Conservation (phyloP, 768 basidiomycete species). For the Panaeolus cyanescens region DNA sequence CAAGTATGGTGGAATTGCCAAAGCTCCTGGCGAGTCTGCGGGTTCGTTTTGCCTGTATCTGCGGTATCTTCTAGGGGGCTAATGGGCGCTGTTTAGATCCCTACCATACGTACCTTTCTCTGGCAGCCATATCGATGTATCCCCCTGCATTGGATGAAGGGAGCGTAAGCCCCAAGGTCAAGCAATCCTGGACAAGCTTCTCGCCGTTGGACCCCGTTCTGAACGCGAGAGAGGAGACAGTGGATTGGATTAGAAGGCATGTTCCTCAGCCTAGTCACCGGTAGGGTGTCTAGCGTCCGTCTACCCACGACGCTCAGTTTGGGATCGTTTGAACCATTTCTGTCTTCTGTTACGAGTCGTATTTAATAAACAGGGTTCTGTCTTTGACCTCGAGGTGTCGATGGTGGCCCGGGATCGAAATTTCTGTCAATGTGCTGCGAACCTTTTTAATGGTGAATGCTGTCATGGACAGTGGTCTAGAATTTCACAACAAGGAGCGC, state of each 20-base stretch:
- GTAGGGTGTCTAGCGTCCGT: neutral
- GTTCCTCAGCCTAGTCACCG: constrained; percentile 37
- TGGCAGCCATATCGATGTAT: constrained; percentile 79
- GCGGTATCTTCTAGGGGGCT: neutral
- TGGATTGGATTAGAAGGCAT: constrained; percentile 64
- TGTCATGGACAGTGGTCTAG: no score
- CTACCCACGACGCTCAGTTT: neutral
- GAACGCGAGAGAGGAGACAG: constrained; percentile 70
- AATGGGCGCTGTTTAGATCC: constrained; percentile 59
- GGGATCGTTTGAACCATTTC: neutral
- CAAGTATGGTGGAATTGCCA: constrained; percentile 86
- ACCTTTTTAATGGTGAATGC: neutral
- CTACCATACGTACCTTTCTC: constrained; percentile 90
- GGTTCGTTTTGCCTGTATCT: constrained; percentile 46
- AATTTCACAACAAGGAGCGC: neutral
- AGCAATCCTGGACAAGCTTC: constrained; percentile 53
- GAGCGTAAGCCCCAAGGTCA: constrained; percentile 20
- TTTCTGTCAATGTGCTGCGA: neutral
- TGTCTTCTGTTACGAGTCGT: neutral
- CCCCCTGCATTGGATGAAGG: constrained; percentile 38
- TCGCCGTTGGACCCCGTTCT: constrained; percentile 65
- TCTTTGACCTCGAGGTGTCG: constrained; percentile 19
- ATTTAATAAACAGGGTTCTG: neutral
- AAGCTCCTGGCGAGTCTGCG: constrained; percentile 77
- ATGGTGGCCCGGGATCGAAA: constrained; percentile 22